phyloP scores from a whole-genome alignment of 352 stramenopile genomes.

The Globisporangium echinulatum region DNA sequence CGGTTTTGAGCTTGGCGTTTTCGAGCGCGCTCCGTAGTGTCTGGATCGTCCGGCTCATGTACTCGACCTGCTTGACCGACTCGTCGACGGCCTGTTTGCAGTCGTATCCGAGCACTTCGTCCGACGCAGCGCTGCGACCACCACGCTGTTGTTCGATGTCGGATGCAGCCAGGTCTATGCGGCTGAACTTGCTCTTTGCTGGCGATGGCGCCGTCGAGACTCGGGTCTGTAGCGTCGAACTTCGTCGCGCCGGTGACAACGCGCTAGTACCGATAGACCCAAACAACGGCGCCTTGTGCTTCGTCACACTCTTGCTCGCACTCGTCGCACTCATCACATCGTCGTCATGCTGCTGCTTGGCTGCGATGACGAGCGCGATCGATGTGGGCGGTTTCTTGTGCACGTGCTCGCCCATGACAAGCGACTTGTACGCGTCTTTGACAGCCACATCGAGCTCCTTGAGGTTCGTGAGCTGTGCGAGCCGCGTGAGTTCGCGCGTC shows the following conservation, averaged over 20 bases:
- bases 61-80: constrained; percentile 75
- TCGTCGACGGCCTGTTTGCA: constrained; percentile 72
- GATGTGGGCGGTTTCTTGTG: constrained; percentile 52
- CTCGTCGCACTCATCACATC: constrained; percentile 1
- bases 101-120: constrained; percentile 61
- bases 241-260: constrained; percentile 1
- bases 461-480: constrained; percentile 65
- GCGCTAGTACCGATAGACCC: neutral
- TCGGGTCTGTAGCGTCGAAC: neutral
- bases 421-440: constrained; percentile 73
- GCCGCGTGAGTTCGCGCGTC: constrained; percentile 64
- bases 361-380: constrained; percentile 6
- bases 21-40: constrained; percentile 56
- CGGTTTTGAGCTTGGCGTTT: constrained; percentile 58
- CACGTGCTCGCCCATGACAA: constrained; percentile 62
- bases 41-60: constrained; percentile 70
- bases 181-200: constrained; percentile 1
- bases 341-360: neutral
- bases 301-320: constrained; percentile 1
- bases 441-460: constrained; percentile 78
- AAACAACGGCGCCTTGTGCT: neutral
- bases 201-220: constrained; percentile 10
- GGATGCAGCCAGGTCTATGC: neutral
- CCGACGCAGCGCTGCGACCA: constrained; percentile 5
- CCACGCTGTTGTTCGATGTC: neutral